Evolutionary conservation across 805 yeast species (phyloP), one percentile per base, ranked within the genome.

Genomic region (Candida easanensis): DNA sequence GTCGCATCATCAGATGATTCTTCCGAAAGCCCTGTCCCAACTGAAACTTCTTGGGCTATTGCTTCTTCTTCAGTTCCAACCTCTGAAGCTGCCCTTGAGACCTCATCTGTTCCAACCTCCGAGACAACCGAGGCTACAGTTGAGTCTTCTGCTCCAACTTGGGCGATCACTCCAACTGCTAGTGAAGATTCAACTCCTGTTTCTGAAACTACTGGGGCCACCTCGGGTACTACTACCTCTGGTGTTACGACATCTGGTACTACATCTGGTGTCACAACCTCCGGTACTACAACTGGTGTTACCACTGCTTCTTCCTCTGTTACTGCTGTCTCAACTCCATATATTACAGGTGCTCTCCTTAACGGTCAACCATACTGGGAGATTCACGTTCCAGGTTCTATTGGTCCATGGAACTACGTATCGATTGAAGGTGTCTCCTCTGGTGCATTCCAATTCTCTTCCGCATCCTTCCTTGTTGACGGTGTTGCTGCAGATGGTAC

Each of bases 331-430:
- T 30, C 22, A 18, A 16, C 14, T 17, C 26, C 39, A 16, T n/a
- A 18, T 14, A 14, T 35, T 4, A 4, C n/a, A 8, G 21, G 23
- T 16, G 26, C 19, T 13, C 9, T 14, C 33, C 4, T 16, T 17
- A 14, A 26, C 17, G 39, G 39, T 19, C 17, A 7, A 11, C 39
- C 33, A 26, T 16, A 27, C 10, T 36, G 39, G 39, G n/a, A 9
- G 17, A 13, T 36, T 7, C 16, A 8, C 18, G 8, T 36, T 14
- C 41, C 30, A 32, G 36, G 18, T 20, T n/a, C 32, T 14, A 28
- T 36, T 3, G 32, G 15, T 13, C 39, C 56, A 40, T 51, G 57
- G 57, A 35, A 41, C 20, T 32, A 28, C 7, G 42, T 47, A 30
- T 33, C 37, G 2, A 4, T 50, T 9, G 31, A 21, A 5, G 27